Evolutionary conservation across 768 basidiomycete genomes (phyloP).

Genomic region (Crassisporium funariophilum): DNA sequence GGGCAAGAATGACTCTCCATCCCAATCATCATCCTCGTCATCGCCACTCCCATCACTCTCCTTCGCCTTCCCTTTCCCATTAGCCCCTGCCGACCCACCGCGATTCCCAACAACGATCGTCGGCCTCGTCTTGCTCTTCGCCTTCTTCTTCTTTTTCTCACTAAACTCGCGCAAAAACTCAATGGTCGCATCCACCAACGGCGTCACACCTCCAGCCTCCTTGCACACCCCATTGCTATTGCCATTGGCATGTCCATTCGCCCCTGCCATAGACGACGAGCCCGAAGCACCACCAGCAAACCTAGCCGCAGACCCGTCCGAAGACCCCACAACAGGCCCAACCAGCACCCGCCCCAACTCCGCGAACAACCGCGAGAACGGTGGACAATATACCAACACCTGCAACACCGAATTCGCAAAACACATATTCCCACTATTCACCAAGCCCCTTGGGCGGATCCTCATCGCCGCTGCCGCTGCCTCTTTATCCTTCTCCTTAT

Average conservation of each 20-base stretch:
- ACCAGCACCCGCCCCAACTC: constrained; percentile 63
- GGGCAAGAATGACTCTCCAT: constrained; percentile 77
- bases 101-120: constrained; percentile 22
- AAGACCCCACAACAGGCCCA: constrained; percentile 12
- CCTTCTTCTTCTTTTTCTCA: constrained; percentile 25
- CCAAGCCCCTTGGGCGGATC: constrained; percentile 75
- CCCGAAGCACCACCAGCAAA: neutral
- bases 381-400: constrained; percentile 85
- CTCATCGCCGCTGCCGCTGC: constrained; percentile 17
- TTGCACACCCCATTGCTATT: constrained; percentile 24
- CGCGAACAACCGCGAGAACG: constrained; percentile 77
- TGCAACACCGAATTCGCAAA: constrained; percentile 96
- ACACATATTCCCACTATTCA: constrained; percentile 97
- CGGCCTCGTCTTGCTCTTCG: constrained; percentile 22
- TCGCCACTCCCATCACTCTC: constrained; percentile 31
- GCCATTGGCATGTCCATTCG: constrained; percentile 18
- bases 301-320: constrained; percentile 2
- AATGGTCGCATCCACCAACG: constrained; percentile 68
- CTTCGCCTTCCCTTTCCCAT: constrained; percentile 30
- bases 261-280: constrained; percentile 14
- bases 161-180: constrained; percentile 81
- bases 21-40: constrained; percentile 45
- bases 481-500: no score
- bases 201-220: constrained; percentile 37
- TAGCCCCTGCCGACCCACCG: neutral